phyloP scores from a whole-genome alignment of 352 stramenopile genomes.

The Phytophthora kernoviae region DNA sequence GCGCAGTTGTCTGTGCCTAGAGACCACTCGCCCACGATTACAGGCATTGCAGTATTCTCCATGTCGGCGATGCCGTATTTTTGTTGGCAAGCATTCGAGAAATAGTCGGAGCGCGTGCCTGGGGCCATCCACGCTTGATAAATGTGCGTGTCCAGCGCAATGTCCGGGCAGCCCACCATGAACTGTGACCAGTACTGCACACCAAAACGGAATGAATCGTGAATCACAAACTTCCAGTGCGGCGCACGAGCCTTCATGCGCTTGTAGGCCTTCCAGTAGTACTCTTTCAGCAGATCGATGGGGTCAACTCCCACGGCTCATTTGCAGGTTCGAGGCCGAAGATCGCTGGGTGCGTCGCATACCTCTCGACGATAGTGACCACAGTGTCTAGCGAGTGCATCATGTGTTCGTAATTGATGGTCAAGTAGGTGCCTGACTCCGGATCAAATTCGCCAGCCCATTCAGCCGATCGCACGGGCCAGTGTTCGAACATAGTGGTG shows the following conservation, averaged over 20 bases:
- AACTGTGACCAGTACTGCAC: constrained; percentile 52
- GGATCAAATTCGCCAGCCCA: constrained; percentile 93
- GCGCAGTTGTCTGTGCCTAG: constrained; percentile 83
- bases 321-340: constrained; percentile 94
- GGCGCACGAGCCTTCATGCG: constrained; percentile 90
- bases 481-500: too few species aligned
- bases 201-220: constrained; percentile 93
- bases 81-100: constrained; percentile 87
- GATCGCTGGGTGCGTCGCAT: constrained; percentile 83
- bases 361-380: constrained; percentile 87
- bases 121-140: constrained; percentile 90
- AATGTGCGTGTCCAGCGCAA: constrained; percentile 95
- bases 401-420: constrained; percentile 92
- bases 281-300: constrained; percentile 91
- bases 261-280: constrained; percentile 96
- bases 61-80: constrained; percentile 84
- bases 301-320: constrained; percentile 95
- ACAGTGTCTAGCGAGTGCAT: constrained; percentile 89
- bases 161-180: constrained; percentile 86
- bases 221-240: constrained; percentile 95
- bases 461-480: constrained; percentile 79
- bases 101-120: constrained; percentile 76
- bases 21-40: constrained; percentile 95
- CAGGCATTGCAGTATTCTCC: constrained; percentile 50
- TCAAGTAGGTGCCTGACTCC: constrained; percentile 74